Base-by-base conservation (phyloP, 2,329 filamentous ascomycete species). In the Exophiala sp. region DNA sequence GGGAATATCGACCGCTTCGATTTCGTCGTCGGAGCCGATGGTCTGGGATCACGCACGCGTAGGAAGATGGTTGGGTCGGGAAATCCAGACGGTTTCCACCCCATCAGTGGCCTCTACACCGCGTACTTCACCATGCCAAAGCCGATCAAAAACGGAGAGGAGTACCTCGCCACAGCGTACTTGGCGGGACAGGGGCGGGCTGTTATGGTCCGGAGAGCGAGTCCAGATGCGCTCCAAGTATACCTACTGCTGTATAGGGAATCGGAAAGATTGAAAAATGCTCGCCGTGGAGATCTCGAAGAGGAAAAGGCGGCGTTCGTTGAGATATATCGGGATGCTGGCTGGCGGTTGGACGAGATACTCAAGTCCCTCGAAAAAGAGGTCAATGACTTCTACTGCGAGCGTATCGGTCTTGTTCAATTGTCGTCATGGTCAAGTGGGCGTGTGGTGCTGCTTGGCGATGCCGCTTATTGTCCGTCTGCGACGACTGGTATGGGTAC, bases 401-500 rank as follows among this genome's bases (percentile, higher is more conserved):
- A 74, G 48, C 65, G 71, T 3, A 63, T 78, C 41, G 72, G 69
- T 0, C 70, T 76, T 32, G 73, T 84, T 29, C 73, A 73, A 39
- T 54, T 77, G 49, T 63, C 71, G 0, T 59, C 58, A 3, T 81
- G 74, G 77, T 74, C 66, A 3, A 67, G 67, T 0, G 75, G 77
- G 0, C 74, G 79, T 0, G 72, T 82, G 2, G 74, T 71, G 1
- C 67, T 83, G 0, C 47, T 83, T 0, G 82, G 81, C 0, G 81
- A 86, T 57, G 78, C 82, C 1, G 80, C 68, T 0, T 78, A 75
- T 60, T 76, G 73, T 20, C 78, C 79, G 0, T 72, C 74, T 0
- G 72, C 75, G 0, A 56, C 76, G 3, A 77, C 75, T 0, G 82
- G 81, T 0, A 74, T 78, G 68, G 80, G 81, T 0, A 81, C 78